Conservation (phyloP, 345 rosid genomes). For the Atalantia buxifolia region DNA sequence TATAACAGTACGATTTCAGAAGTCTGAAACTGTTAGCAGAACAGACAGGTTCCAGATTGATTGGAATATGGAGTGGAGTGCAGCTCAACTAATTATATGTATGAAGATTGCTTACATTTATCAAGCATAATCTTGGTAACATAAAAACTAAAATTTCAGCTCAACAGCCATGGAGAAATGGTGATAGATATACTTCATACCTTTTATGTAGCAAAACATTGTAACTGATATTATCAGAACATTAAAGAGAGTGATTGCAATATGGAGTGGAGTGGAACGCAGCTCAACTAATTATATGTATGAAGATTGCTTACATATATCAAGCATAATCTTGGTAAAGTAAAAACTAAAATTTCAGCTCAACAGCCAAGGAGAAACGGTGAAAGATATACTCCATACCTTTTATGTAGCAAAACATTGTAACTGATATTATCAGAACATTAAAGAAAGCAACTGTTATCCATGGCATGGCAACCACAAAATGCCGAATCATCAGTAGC, state of each 20-base stretch:
- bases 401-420: conserved; percentile 83
- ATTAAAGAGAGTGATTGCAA: neutral
- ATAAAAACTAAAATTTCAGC: neutral
- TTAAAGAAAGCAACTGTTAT: conserved; percentile 83
- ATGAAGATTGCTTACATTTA: neutral
- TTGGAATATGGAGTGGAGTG: neutral
- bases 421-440: conserved; percentile 73
- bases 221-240: conserved; percentile 79
- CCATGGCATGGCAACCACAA: conserved; percentile 98
- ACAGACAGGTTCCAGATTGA: neutral
- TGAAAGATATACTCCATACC: conserved; percentile 35
- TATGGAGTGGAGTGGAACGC: no score
- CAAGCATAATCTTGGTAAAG: neutral
- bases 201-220: conserved; percentile 83
- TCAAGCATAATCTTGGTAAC: neutral
- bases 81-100: neutral
- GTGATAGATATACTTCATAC: conserved; percentile 26
- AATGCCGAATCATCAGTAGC: conserved; percentile 87
- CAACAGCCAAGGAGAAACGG: neutral
- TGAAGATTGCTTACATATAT: neutral
- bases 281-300: neutral
- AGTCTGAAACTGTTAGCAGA: neutral
- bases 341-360: neutral
- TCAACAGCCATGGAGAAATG: neutral
- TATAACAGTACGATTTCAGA: neutral